Percentiles rank a stretch among this genome's conserved stretches.
Conservation (phyloP, 192 early-diverging fungal species). For the Chytriomyces sp. region DNA sequence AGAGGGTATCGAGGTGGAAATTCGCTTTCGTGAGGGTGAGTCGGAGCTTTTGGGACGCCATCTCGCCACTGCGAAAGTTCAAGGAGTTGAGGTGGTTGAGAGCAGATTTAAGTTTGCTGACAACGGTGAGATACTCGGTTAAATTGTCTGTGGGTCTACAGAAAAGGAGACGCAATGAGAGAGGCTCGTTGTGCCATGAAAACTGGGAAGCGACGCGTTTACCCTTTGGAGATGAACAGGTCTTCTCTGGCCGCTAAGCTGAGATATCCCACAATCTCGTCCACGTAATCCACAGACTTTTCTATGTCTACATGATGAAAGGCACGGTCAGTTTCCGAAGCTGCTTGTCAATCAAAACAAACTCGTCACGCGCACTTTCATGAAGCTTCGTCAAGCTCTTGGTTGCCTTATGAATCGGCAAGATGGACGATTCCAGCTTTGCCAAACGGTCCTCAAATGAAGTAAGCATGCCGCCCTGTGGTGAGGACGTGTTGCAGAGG, state of each 20-base stretch:
- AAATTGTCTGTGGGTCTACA: constrained; percentile 41
- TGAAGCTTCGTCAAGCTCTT: constrained; percentile 70
- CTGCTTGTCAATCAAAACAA: neutral
- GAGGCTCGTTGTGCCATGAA: neutral
- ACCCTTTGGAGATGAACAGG: constrained; percentile 67
- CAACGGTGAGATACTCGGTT: constrained; percentile 59
- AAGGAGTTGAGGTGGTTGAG: constrained; percentile 39
- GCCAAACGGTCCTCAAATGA: constrained; percentile 76
- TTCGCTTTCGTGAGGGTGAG: constrained; percentile 27
- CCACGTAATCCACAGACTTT: constrained; percentile 58
- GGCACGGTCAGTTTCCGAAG: neutral
- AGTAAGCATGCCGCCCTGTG: constrained; percentile 67
- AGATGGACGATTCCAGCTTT: constrained; percentile 72
- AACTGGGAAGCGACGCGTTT: neutral
- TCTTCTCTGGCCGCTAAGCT: constrained; percentile 72
- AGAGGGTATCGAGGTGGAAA: constrained; percentile 30
- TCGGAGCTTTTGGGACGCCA: constrained; percentile 10
- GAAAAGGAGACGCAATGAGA: neutral
- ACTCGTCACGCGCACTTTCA: constrained; percentile 60
- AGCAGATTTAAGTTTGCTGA: constrained; percentile 56
- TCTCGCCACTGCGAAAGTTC: constrained; percentile 45
- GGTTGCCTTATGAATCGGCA: constrained; percentile 80
- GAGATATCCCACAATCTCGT: constrained; percentile 66
- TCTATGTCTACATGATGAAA: constrained; percentile 61
- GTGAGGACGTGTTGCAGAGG: neutral